Evolutionary conservation across 192 early-diverging fungal genomes (phyloP), one percentile per base, ranked within the genome.

Genomic region (Dimargaris cristalligena): DNA sequence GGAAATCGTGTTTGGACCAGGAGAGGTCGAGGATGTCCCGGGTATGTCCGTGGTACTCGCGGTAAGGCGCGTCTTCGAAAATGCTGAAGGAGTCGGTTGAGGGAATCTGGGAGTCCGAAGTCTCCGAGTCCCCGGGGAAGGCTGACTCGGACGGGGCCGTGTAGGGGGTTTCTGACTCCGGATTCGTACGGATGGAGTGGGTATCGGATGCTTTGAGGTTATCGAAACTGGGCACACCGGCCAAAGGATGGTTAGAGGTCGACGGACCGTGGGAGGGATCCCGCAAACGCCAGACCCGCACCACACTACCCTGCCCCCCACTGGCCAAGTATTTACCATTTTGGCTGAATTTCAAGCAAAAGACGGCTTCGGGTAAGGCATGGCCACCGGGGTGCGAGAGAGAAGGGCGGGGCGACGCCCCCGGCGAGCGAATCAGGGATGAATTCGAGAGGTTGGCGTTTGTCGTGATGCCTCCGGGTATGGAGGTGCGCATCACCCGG

Each of bases 241-340:
- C 57, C 25, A n/a, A n/a, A n/a, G n/a, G n/a, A n/a, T n/a, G 23
- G 49, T 46, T 48, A 34, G 62, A 65, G 65, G 34, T 14, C 6
- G 38, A n/a, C 29, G 23, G 29, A 30, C 25, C 32, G 8, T 41
- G 22, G 6, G 72, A 63, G 65, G 67, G 66, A 20, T 67, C 64
- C 26, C 58, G 61, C 30, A 79, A 44, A 38, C 68, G 65, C 88
- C 88, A 91, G 2, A 90, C 73, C 31, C 80, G 64, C 31, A 91
- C 64, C 26, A 82, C 60, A 58, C 75, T 77, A 68, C 82, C 80
- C 63, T 89, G 84, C n/a, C 88, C 84, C 61, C 82, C 89, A 9
- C 74, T 72, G n/a, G 87, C 89, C 59, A 91, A 58, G 64, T 85
- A 91, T 62, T 68, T 68, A 25, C 89, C 89, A 69, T 81, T 80